A percentile compares a stretch with the other conserved stretches of the same genome.
phyloP scores from a whole-genome alignment of 148 eudicot species.

The Vaccinium darrowii region DNA sequence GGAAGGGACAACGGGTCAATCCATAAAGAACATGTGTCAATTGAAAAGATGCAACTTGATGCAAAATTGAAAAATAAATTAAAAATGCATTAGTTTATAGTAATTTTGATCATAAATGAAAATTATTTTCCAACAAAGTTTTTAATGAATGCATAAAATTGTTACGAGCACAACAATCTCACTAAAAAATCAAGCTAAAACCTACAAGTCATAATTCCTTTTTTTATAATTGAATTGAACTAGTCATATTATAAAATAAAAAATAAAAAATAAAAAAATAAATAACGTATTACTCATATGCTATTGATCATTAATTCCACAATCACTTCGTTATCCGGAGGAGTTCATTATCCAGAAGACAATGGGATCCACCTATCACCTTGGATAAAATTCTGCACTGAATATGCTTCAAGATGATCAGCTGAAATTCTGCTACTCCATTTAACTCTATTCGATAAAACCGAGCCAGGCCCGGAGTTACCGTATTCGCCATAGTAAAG shows the following conservation, averaged over 20 bases:
- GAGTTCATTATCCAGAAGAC: constrained; percentile 20
- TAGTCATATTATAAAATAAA: too few species aligned
- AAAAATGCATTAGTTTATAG: too few species aligned
- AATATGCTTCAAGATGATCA: constrained; percentile 42
- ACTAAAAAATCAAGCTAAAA: not conserved
- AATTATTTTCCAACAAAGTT: too few species aligned
- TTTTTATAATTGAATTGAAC: too few species aligned
- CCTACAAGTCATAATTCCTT: too few species aligned
- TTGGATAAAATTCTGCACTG: constrained; percentile 65
- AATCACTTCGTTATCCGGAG: not conserved
- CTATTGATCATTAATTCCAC: not conserved
- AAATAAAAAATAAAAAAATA: not conserved
- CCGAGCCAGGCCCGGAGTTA: constrained; percentile 57
- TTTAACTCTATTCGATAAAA: constrained; percentile 38
- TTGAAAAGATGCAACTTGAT: too few species aligned
- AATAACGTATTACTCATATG: not conserved
- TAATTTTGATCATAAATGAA: too few species aligned
- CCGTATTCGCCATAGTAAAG: constrained; percentile 74
- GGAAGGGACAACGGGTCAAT: too few species aligned
- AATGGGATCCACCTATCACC: constrained; percentile 57
- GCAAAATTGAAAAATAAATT: too few species aligned
- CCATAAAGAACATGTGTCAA: too few species aligned
- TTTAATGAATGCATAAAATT: too few species aligned
- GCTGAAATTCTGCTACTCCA: constrained; percentile 75
- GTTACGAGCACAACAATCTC: not conserved